Conservation (phyloP, 129 eudicot genomes). For the Saussurea involucrata region DNA sequence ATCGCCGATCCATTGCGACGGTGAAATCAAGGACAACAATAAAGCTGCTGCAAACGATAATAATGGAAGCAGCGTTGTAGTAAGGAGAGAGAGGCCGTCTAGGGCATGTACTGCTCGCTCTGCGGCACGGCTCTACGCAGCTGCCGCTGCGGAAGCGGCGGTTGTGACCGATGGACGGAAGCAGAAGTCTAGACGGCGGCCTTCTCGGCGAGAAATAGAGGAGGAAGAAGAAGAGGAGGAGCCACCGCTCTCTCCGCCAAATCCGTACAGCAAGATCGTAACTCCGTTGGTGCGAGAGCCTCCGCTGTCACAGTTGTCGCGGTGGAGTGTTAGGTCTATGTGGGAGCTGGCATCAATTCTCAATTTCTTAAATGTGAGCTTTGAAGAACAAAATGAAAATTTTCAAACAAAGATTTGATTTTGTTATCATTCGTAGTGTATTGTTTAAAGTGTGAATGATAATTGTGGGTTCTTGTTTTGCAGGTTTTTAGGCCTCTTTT, state of each 20-base stretch:
- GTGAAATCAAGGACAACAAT: slow-evolving; percentile 2
- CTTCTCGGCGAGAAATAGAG: slow-evolving; percentile 20
- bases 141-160: slow-evolving; percentile 67
- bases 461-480: slow-evolving; percentile 31
- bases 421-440: not conserved
- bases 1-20: slow-evolving; percentile 54
- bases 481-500: slow-evolving; percentile 93
- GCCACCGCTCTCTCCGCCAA: slow-evolving; percentile 35
- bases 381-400: not conserved
- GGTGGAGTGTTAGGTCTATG: slow-evolving; percentile 92
- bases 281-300: slow-evolving; percentile 66
- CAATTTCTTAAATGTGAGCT: slow-evolving; percentile 84
- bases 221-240: slow-evolving; percentile 39
- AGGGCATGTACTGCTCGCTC: slow-evolving; percentile 89
- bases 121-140: slow-evolving; percentile 59
- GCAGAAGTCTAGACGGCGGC: slow-evolving; percentile 42
- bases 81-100: slow-evolving; percentile 85
- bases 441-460: not conserved
- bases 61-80: slow-evolving; percentile 26
- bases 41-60: slow-evolving; percentile 8
- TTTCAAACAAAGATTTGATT: not conserved
- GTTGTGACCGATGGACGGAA: slow-evolving; percentile 44
- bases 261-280: slow-evolving; percentile 51
- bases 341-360: slow-evolving; percentile 87
- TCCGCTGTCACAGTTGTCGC: slow-evolving; percentile 65